A percentile compares a stretch with the other conserved stretches of the same genome.
Evolutionary conservation across 2,329 filamentous ascomycete genomes (phyloP).

Genomic region (Colletotrichum shisoi): DNA sequence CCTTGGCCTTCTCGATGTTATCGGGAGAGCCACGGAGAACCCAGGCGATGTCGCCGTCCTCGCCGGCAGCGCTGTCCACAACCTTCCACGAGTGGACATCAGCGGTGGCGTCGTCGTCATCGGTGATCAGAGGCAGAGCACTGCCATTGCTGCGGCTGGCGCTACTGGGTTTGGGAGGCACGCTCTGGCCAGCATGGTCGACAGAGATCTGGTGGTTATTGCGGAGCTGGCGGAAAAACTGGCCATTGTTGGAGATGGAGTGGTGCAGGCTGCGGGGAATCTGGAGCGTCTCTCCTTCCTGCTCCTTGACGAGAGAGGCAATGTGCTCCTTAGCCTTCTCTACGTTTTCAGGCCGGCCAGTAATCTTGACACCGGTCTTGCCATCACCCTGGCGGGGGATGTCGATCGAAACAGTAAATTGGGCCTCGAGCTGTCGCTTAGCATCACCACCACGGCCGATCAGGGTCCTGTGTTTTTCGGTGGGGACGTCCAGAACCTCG

Average conservation of each 20-base stretch:
- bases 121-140: slow-evolving; percentile 88
- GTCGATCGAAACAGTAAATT: slow-evolving; percentile 87
- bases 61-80: slow-evolving; percentile 68
- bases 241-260: slow-evolving; percentile 82
- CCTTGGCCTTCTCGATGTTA: slow-evolving; percentile 81
- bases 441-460: slow-evolving; percentile 92
- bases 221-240: slow-evolving; percentile 89
- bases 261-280: slow-evolving; percentile 87
- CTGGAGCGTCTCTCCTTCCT: slow-evolving; percentile 85
- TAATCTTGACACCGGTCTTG: slow-evolving; percentile 85
- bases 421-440: slow-evolving; percentile 82
- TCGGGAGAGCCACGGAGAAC: slow-evolving; percentile 81
- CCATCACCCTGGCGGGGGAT: slow-evolving; percentile 88
- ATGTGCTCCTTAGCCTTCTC: slow-evolving; percentile 89
- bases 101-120: slow-evolving; percentile 71
- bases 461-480: slow-evolving; percentile 86
- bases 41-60: slow-evolving; percentile 84
- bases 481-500: slow-evolving; percentile 80
- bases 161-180: slow-evolving; percentile 73
- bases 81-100: slow-evolving; percentile 85
- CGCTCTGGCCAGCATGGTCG: slow-evolving; percentile 83
- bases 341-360: slow-evolving; percentile 79
- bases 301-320: slow-evolving; percentile 77
- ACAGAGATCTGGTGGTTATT: slow-evolving; percentile 89
- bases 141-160: slow-evolving; percentile 65